These are phyloP conservation scores for Thelephora terrestris DNA, from an alignment of 1,284 basidiomycete genomes.

Conservation along the genomic window DNA sequence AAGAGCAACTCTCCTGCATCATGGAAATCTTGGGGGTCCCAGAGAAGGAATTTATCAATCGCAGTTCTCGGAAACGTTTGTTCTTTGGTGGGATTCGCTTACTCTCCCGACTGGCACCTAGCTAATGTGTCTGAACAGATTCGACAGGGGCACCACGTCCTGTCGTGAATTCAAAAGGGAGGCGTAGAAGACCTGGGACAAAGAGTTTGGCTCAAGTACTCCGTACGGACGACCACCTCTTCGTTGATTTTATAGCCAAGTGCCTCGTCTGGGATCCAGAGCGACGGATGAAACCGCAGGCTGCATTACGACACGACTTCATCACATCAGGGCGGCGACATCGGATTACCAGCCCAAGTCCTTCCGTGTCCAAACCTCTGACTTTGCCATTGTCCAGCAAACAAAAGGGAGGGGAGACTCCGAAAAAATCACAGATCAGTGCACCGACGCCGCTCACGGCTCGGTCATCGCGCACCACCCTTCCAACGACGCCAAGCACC, in stretches of 20 bases:
- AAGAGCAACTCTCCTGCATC: conserved; percentile 97
- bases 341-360: conserved; percentile 33
- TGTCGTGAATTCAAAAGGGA: conserved; percentile 95
- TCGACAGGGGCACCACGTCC: conserved; percentile 86
- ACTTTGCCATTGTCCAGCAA: conserved; percentile 32
- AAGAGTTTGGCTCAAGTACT: conserved; percentile 87
- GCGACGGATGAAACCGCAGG: conserved; percentile 87
- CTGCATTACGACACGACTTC: conserved; percentile 89
- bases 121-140: conserved; percentile 42
- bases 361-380: conserved; percentile 38
- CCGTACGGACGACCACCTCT: conserved; percentile 81
- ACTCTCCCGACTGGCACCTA: not conserved
- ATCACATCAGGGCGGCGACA: conserved; percentile 54
- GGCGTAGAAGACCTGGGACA: conserved; percentile 81
- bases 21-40: conserved; percentile 98
- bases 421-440: conserved; percentile 79
- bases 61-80: conserved; percentile 86
- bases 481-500: conserved; percentile 49
- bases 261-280: conserved; percentile 99
- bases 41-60: conserved; percentile 90
- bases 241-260: conserved; percentile 89
- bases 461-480: conserved; percentile 47
- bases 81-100: conserved; percentile 73
- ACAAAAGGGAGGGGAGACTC: conserved; percentile 53
- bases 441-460: conserved; percentile 77